Conservation (phyloP, 768 basidiomycete species). For the Candolleomyces efflorescens region DNA sequence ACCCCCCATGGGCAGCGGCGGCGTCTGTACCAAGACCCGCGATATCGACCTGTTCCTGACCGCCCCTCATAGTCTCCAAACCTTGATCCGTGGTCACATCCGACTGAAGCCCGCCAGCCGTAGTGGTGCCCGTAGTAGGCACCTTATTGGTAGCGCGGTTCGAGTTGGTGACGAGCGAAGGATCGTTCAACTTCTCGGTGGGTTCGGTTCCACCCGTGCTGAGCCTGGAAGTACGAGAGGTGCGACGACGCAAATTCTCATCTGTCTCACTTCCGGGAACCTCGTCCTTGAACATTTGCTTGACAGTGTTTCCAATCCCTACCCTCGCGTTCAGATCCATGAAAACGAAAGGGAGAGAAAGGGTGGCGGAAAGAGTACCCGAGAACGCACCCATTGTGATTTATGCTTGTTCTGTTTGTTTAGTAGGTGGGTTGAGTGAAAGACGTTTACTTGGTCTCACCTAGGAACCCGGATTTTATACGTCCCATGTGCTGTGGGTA, state of each 20-base stretch:
- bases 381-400: too few species aligned
- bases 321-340: too few species aligned
- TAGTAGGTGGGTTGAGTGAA: too few species aligned
- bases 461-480: too few species aligned
- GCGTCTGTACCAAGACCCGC: constrained; percentile 19
- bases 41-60: constrained; percentile 7
- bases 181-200: not conserved
- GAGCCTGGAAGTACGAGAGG: not conserved
- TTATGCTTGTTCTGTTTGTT: too few species aligned
- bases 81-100: not conserved
- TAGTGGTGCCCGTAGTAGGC: constrained; percentile 18
- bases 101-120: constrained; percentile 11
- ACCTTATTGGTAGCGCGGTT: constrained; percentile 11
- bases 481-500: too few species aligned
- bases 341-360: too few species aligned
- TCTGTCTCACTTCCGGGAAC: not conserved
- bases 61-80: constrained; percentile 9
- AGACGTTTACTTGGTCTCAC: too few species aligned
- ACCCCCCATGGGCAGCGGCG: constrained; percentile 16
- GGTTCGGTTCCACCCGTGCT: not conserved
- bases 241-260: not conserved
- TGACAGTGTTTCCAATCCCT: constrained; percentile 1
- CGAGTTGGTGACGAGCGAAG: not conserved
- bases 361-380: too few species aligned
- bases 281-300: not conserved